Percentiles rank a stretch among this genome's conserved stretches.
These are phyloP conservation scores for Penicillium coffeae DNA, from an alignment of 495 filamentous ascomycete genomes.

Conservation along the genomic window DNA sequence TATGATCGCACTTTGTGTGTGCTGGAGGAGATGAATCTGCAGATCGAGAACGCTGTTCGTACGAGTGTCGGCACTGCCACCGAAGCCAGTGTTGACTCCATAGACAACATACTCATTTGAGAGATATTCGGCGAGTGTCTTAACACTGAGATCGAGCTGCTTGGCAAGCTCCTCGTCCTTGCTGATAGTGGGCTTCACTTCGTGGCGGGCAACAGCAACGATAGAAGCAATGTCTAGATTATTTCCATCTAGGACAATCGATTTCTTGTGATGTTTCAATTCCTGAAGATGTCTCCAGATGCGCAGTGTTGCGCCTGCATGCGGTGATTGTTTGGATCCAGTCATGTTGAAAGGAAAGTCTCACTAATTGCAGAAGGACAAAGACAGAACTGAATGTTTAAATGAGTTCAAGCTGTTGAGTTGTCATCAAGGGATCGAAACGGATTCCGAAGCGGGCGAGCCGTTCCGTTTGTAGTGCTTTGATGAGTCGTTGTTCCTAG, in stretches of 20 bases:
- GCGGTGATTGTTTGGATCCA: background rate
- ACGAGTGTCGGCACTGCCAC: conserved; percentile 60
- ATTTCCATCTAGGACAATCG: conserved; percentile 14
- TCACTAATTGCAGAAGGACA: no score
- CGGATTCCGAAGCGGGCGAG: no score
- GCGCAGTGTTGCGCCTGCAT: conserved; percentile 1
- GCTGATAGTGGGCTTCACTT: conserved; percentile 8
- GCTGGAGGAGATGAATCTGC: conserved; percentile 51
- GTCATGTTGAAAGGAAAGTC: background rate
- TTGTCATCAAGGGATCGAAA: no score
- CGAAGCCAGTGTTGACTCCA: conserved; percentile 67
- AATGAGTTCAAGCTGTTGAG: no score
- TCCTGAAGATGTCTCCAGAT: conserved; percentile 3
- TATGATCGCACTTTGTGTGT: conserved; percentile 50
- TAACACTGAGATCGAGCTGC: conserved; percentile 9
- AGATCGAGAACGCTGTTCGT: conserved; percentile 39
- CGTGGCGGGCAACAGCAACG: conserved; percentile 14
- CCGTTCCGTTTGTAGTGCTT: no score
- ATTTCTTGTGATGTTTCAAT: conserved; percentile 3
- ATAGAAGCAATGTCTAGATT: conserved; percentile 15
- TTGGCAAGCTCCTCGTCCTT: conserved; percentile 7
- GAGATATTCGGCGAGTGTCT: conserved; percentile 9
- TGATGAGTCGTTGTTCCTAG: no score
- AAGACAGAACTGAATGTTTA: no score
- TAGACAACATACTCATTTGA: conserved; percentile 12